Conservation (phyloP, 345 rosid genomes). For the Litchi chinensis region DNA sequence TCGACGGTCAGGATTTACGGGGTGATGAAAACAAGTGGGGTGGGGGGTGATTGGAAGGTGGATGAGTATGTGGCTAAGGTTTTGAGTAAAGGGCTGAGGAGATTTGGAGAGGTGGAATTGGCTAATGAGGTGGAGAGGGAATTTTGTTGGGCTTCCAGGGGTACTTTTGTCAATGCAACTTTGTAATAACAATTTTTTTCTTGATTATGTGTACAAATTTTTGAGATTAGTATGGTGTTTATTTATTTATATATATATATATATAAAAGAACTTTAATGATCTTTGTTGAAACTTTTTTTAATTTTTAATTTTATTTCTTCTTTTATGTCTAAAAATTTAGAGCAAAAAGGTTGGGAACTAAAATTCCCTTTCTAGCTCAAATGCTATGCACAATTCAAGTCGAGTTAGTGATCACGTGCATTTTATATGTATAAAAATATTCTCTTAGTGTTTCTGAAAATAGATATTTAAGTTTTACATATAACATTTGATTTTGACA, state of each 20-base stretch:
- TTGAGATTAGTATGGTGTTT: background rate
- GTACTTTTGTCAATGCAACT: conserved; percentile 20
- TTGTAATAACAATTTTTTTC: conserved; percentile 7
- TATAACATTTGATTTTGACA: no score
- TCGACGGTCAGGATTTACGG: conserved; percentile 66
- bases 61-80: conserved; percentile 63
- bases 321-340: no score
- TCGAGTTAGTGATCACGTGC: no score
- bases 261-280: no score
- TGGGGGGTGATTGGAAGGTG: conserved; percentile 59
- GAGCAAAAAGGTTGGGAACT: no score
- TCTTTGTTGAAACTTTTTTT: background rate
- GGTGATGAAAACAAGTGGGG: conserved; percentile 68
- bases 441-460: no score
- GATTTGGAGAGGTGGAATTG: conserved; percentile 59
- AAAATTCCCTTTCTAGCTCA: no score
- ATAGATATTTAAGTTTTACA: no score
- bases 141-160: conserved; percentile 29
- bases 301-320: background rate
- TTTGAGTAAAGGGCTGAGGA: conserved; percentile 61
- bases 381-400: no score
- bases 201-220: background rate
- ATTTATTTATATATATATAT: no score
- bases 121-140: conserved; percentile 55
- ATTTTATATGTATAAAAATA: no score